A percentile compares a stretch with the other conserved stretches of the same genome.
Conservation (phyloP, 768 basidiomycete genomes). For the Termitomyces sp. region DNA sequence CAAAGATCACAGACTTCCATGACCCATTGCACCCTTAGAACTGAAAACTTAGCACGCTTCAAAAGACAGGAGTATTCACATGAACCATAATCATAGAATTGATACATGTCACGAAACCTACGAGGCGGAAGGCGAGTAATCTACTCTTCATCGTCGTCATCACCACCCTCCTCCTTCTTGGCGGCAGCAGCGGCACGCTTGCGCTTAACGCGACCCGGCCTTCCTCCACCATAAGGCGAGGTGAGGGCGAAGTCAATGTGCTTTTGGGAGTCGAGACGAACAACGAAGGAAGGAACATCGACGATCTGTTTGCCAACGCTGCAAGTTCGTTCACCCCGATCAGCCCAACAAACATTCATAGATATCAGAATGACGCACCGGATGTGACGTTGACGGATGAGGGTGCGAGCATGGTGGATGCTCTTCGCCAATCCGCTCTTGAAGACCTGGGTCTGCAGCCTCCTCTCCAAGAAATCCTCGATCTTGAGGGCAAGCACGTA, state of each 20-base stretch:
- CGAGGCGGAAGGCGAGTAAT: conserved; percentile 7
- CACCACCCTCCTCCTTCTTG: conserved; percentile 86
- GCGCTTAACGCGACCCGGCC: conserved; percentile 95
- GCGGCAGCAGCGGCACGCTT: conserved; percentile 94
- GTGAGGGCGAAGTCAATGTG: conserved; percentile 99
- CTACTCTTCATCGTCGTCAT: conserved; percentile 88
- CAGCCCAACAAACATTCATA: not conserved
- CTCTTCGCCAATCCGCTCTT: conserved; percentile 96
- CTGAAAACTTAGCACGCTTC: not conserved
- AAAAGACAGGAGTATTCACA: not conserved
- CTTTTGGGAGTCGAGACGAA: conserved; percentile 99
- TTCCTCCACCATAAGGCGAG: conserved; percentile 94
- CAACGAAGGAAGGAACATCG: conserved; percentile 97
- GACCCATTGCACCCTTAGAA: not conserved
- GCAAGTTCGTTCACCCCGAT: not conserved
- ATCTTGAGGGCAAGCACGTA: conserved; percentile 99
- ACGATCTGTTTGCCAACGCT: conserved; percentile 99
- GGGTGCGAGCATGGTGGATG: conserved; percentile 97
- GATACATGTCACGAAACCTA: conserved; percentile 12
- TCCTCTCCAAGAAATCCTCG: conserved; percentile 99
- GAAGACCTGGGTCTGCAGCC: conserved; percentile 99
- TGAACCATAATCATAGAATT: conserved; percentile 17
- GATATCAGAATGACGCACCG: conserved; percentile 48
- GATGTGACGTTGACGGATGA: conserved; percentile 98
- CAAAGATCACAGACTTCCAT: not conserved